Evolutionary conservation across 257 asterid species (phyloP), one percentile per base, ranked within the genome.

Genomic region (Solanum tarijense): DNA sequence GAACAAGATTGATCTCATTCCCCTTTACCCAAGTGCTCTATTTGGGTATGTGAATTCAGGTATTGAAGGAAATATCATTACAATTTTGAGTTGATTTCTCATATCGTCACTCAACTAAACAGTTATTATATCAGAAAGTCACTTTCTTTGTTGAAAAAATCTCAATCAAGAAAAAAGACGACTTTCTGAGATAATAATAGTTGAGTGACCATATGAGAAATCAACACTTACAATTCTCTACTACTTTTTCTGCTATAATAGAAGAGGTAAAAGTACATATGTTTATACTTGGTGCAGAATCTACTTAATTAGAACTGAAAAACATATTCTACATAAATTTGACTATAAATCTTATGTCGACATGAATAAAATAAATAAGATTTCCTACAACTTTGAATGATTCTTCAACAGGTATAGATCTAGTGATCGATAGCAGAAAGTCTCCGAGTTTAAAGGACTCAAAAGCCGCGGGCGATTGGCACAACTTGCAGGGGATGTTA

Each of bases 401-500:
- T 1, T 73, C 48, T 20, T 73, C 29, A 73, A 82, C 92, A 0
- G 98, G 99, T 2, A 84, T 68, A 9, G 90, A 91, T 7, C 88
- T 96, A 46, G 89, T 68, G 69, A 93, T 95, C 9, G 98, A 96
- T 43, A 90, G 84, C 34, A 88, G 98, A 84, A 96, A 96, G 55
- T 95, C 99, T 1, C 93, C 95, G 68, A 90, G 90, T 41, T 43
- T 94, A 90, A 96, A 96, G 93, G 88, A 91, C 6, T 93, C 98
- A 4, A 87, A 2, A 14, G 93, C 89, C 29, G 91, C 93, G 2
- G 86, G 98, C 1, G 99, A 96, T 83, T 94, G 99, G 99, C 99
- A 96, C 58, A 96, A 95, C 36, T 89, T 96, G 90, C 98, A 96
- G 93, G 98, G 92, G 9, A 94, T 95, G 95, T 73, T 96, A 87